phyloP scores from a whole-genome alignment of 2,329 filamentous ascomycete species.

The Hypoxylon sp. region DNA sequence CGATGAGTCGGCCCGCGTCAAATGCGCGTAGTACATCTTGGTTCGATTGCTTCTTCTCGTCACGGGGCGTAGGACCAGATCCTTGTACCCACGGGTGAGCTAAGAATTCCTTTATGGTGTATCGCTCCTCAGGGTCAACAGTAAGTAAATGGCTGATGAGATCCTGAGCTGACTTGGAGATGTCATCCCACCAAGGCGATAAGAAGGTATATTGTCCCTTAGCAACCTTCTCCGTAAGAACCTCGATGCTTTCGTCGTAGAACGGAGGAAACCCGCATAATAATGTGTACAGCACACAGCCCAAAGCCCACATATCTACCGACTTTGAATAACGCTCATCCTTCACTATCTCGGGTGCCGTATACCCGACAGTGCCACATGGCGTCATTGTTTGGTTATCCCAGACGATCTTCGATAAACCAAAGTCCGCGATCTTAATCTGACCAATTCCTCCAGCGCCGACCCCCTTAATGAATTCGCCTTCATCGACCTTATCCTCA shows the following conservation, averaged over 20 bases:
- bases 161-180: slow-evolving; percentile 94
- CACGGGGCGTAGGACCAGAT: slow-evolving; percentile 69
- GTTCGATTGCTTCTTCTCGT: slow-evolving; percentile 69
- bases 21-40: slow-evolving; percentile 69
- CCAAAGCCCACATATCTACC: slow-evolving; percentile 99
- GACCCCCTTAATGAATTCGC: slow-evolving; percentile 86
- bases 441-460: slow-evolving; percentile 91
- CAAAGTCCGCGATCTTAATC: slow-evolving; percentile 99
- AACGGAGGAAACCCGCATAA: slow-evolving; percentile 98
- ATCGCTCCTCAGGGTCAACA: slow-evolving; percentile 95
- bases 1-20: slow-evolving; percentile 67
- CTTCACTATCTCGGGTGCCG: slow-evolving; percentile 98
- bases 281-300: slow-evolving; percentile 95
- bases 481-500: slow-evolving; percentile 97
- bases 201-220: slow-evolving; percentile 97
- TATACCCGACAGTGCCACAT: slow-evolving; percentile 98
- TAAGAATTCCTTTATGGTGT: slow-evolving; percentile 92
- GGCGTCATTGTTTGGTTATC: slow-evolving; percentile 98
- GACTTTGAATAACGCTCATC: slow-evolving; percentile 99
- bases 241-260: slow-evolving; percentile 97
- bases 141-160: slow-evolving; percentile 93
- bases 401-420: slow-evolving; percentile 98
- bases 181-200: slow-evolving; percentile 99
- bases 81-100: slow-evolving; percentile 93
- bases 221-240: slow-evolving; percentile 97